Evolutionary conservation across 179 eudicot genomes (phyloP).

Genomic region (Pouteria campechiana): DNA sequence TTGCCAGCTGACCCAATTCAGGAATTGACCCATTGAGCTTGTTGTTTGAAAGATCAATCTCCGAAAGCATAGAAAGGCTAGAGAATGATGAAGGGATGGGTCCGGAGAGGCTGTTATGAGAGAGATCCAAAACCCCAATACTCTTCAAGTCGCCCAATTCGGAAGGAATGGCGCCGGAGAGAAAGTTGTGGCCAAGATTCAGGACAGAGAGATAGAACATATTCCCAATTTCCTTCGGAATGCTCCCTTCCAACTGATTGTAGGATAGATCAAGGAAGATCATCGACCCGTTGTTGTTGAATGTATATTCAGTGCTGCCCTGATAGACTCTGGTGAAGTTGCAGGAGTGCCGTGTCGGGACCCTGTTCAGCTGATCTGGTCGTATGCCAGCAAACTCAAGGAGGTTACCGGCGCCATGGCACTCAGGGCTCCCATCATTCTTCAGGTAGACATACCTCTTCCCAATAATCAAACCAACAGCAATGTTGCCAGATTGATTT

Average conservation of each 20-base stretch:
- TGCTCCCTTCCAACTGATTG: slow-evolving; percentile 57
- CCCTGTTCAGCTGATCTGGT: slow-evolving; percentile 35
- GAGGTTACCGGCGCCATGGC: slow-evolving; percentile 88
- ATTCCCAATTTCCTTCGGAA: slow-evolving; percentile 78
- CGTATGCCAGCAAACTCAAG: slow-evolving; percentile 81
- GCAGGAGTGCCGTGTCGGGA: slow-evolving; percentile 50
- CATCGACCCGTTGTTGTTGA: slow-evolving; percentile 84
- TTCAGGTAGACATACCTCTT: slow-evolving; percentile 63
- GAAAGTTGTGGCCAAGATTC: slow-evolving; percentile 71
- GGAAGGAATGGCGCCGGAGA: slow-evolving; percentile 65
- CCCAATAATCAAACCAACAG: slow-evolving; percentile 50
- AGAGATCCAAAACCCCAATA: slow-evolving; percentile 66
- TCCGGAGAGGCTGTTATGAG: slow-evolving; percentile 61
- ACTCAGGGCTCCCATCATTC: slow-evolving; percentile 64
- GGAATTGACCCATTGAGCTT: slow-evolving; percentile 68
- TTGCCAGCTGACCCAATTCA: slow-evolving; percentile 59
- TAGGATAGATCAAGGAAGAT: slow-evolving; percentile 76
- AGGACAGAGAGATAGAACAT: slow-evolving; percentile 59
- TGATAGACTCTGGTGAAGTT: slow-evolving; percentile 54
- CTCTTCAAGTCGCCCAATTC: slow-evolving; percentile 60
- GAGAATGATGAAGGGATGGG: slow-evolving; percentile 54
- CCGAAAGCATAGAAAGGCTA: slow-evolving; percentile 46
- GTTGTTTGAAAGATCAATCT: slow-evolving; percentile 67
- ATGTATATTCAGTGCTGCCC: slow-evolving; percentile 62
- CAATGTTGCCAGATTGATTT: slow-evolving; percentile 76